These are phyloP conservation scores for Jackrogersella minutella DNA, from an alignment of 495 filamentous ascomycete genomes.

Conservation along the genomic window DNA sequence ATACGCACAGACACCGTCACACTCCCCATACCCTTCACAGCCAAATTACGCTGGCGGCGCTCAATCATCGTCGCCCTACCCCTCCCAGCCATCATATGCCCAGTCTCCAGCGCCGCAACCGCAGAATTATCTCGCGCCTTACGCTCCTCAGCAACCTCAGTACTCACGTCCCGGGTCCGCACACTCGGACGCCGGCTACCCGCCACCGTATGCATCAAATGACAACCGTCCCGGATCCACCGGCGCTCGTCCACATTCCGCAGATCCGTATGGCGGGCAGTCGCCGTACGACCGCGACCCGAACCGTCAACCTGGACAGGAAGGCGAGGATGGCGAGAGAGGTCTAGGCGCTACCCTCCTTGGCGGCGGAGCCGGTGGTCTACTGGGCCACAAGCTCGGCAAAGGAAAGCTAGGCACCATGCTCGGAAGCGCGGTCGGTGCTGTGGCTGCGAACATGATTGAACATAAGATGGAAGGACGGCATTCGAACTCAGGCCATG, in stretches of 20 bases:
- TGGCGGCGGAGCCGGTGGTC: conserved; percentile 62
- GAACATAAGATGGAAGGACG: conserved; percentile 55
- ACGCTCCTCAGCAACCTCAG: conserved; percentile 34
- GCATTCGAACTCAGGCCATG: conserved; percentile 31
- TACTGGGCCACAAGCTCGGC: conserved; percentile 56
- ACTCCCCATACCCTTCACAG: conserved; percentile 38
- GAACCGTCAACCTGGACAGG: conserved; percentile 20
- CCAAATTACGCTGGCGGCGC: conserved; percentile 14
- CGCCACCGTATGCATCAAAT: conserved; percentile 12
- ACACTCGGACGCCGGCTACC: conserved; percentile 34
- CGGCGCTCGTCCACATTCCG: conserved; percentile 31
- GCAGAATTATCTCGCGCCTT: conserved; percentile 33
- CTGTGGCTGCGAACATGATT: conserved; percentile 63
- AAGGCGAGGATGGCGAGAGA: conserved; percentile 55
- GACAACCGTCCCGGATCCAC: conserved; percentile 3
- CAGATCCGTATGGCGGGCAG: conserved; percentile 30
- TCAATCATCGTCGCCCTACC: conserved; percentile 34
- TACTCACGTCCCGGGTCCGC: conserved; percentile 38
- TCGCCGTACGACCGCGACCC: conserved; percentile 23
- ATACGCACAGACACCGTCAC: conserved; percentile 34
- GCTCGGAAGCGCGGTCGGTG: conserved; percentile 60
- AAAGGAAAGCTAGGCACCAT: conserved; percentile 60
- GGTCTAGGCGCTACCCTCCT: conserved; percentile 63
- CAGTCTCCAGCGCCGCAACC: conserved; percentile 18
- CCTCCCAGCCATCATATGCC: conserved; percentile 35